Evolutionary conservation across 768 basidiomycete genomes (phyloP).

Genomic region (Boletus speciosus): DNA sequence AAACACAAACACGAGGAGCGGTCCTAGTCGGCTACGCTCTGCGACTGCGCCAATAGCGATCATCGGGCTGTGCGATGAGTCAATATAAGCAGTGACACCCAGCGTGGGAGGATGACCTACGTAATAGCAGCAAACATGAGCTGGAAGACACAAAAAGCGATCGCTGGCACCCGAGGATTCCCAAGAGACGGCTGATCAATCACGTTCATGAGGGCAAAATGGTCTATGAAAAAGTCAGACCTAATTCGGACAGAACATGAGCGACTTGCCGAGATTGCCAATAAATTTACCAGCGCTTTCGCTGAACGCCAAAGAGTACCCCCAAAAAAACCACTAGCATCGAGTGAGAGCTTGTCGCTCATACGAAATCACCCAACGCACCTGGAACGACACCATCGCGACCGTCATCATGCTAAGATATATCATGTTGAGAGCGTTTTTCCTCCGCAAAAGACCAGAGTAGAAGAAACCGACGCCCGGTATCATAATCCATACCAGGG

Average conservation of each 20-base stretch:
- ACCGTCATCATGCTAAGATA: conserved; percentile 74
- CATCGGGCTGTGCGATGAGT: conserved; percentile 53
- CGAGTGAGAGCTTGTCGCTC: neutral
- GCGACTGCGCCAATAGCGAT: conserved; percentile 91
- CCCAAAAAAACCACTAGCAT: conserved; percentile 94
- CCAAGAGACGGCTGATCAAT: conserved; percentile 73
- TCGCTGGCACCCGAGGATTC: conserved; percentile 61
- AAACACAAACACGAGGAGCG: conserved; percentile 87
- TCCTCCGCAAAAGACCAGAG: conserved; percentile 85
- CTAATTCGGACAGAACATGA: neutral
- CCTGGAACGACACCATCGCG: conserved; percentile 83
- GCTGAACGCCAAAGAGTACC: conserved; percentile 88
- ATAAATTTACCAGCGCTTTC: conserved; percentile 74
- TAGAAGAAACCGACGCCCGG: conserved; percentile 88
- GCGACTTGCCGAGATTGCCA: conserved; percentile 69
- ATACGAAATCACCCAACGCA: conserved; percentile 47
- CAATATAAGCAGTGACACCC: conserved; percentile 8
- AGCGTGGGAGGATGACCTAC: conserved; percentile 36
- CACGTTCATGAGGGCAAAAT: conserved; percentile 83
- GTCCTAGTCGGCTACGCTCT: conserved; percentile 83
- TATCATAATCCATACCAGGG: conserved; percentile 83
- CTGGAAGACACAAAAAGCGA: conserved; percentile 84
- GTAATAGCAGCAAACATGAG: conserved; percentile 90
- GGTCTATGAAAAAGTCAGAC: conserved; percentile 42
- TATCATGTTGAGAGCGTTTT: conserved; percentile 92